A percentile compares a stretch with the other conserved stretches of the same genome.
phyloP scores from a whole-genome alignment of 2,329 filamentous ascomycete species.

The Aspergillus versicolor region DNA sequence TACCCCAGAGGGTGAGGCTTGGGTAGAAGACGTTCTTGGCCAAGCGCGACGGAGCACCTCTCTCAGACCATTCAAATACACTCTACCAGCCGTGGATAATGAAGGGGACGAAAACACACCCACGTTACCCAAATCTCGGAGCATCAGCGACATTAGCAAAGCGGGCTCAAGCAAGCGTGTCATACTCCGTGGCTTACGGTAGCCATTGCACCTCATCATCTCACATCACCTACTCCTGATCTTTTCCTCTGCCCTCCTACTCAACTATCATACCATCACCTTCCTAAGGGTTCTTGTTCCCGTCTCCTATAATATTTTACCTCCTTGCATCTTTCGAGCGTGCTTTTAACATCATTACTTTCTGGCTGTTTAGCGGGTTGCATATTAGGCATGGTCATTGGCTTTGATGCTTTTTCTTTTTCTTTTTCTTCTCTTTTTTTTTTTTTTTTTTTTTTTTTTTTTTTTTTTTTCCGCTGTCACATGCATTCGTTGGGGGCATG shows the following conservation, averaged over 20 bases:
- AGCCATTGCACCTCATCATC: slow-evolving; percentile 18
- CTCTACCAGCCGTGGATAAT: slow-evolving; percentile 15
- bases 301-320: not conserved
- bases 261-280: not conserved
- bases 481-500: no score
- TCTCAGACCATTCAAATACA: slow-evolving; percentile 28
- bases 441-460: not conserved
- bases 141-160: slow-evolving; percentile 41
- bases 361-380: not conserved
- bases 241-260: not conserved
- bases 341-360: not conserved
- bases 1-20: slow-evolving; percentile 47
- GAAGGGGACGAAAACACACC: slow-evolving; percentile 18
- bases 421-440: not conserved
- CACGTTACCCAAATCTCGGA: slow-evolving; percentile 32
- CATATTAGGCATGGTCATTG: not conserved
- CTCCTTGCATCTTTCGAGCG: not conserved
- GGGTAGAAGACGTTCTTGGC: slow-evolving; percentile 48
- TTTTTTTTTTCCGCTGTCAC: no score
- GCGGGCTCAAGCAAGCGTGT: slow-evolving; percentile 39
- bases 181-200: slow-evolving; percentile 35
- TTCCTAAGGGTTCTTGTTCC: slow-evolving; percentile 4
- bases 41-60: slow-evolving; percentile 43
- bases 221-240: not conserved
- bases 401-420: not conserved